Evolutionary conservation across 176 grass and related monocot genomes (phyloP), one percentile per base, ranked within the genome.

Genomic region (Leersia perrieri): DNA sequence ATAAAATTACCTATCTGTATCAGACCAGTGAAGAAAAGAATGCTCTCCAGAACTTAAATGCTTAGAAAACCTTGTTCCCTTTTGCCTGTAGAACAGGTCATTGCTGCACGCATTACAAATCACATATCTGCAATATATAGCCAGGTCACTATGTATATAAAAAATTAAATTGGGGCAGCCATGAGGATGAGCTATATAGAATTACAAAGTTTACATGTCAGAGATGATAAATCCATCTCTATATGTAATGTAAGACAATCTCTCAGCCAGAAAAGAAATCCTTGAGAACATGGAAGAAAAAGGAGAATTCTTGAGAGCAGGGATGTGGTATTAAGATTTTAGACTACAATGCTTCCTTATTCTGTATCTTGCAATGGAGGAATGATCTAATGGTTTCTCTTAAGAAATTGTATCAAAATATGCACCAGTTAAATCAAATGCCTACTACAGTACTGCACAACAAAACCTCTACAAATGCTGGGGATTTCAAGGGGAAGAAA

Each of bases 41-140:
- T 98, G 95, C 47, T 98, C 88, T 66, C 92, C 92, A 75, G 85
- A 78, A 85, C 82, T 67, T 35, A 98, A 87, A 84, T 84, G 90
- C 66, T 92, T 83, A 74, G 89, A 92, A 72, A 80, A 87, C 40
- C 88, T 87, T 70, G 95, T 98, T 85, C 92, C 95, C 66, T 94
- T 98, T 77, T 98, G 95, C 83, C 89, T 90, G 81, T 89, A 98
- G 62, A 87, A 91, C 69, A 98, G 78, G 68, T 88, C 92, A 63
- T 89, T 93, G 73, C 66, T 89, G 92, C 92, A 98, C 30, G 95
- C 95, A 89, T 98, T 98, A 86, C 95, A 98, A 74, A 98, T 94
- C 36, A 98, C 88, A 75, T 87, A 98, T 83, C 95, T 98, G 80
- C 64, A 92, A 84, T 87, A 72, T 87, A 72, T 32, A 88, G 79